These are phyloP conservation scores for Cochlearia excelsa DNA, from an alignment of 345 rosid species.

Conservation along the genomic window DNA sequence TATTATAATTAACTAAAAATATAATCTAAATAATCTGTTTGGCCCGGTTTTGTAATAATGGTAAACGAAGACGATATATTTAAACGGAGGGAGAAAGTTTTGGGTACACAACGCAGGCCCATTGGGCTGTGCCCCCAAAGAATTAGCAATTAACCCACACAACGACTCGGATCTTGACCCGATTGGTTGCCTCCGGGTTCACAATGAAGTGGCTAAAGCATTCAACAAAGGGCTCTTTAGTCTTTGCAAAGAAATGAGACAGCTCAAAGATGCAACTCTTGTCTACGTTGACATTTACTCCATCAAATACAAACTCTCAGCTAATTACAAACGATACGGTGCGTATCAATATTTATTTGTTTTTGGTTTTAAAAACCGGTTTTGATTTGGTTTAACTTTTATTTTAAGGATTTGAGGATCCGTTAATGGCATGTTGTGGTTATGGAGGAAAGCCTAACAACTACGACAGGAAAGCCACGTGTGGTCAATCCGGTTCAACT, in stretches of 20 bases:
- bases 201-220: constrained; percentile 50
- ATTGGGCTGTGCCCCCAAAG: constrained; percentile 60
- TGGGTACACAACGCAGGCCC: constrained; percentile 76
- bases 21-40: no score
- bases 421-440: constrained; percentile 57
- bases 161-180: constrained; percentile 43
- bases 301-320: constrained; percentile 52
- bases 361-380: neutral
- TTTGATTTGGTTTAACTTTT: constrained; percentile 5
- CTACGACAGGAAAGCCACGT: constrained; percentile 37
- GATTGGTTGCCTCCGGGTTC: constrained; percentile 52
- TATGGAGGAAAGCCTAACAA: constrained; percentile 55
- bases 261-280: constrained; percentile 42
- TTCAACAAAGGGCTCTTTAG: constrained; percentile 45
- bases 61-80: constrained; percentile 39
- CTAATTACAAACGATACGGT: constrained; percentile 46
- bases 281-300: constrained; percentile 55
- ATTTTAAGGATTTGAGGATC: constrained; percentile 50
- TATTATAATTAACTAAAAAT: no score
- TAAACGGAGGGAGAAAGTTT: constrained; percentile 60
- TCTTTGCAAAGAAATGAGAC: constrained; percentile 47
- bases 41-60: neutral
- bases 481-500: constrained; percentile 45
- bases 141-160: constrained; percentile 40
- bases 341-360: neutral